These are phyloP conservation scores for Teratosphaeria pseudoeucalypti DNA, from an alignment of 2,329 filamentous ascomycete species.

Conservation along the genomic window DNA sequence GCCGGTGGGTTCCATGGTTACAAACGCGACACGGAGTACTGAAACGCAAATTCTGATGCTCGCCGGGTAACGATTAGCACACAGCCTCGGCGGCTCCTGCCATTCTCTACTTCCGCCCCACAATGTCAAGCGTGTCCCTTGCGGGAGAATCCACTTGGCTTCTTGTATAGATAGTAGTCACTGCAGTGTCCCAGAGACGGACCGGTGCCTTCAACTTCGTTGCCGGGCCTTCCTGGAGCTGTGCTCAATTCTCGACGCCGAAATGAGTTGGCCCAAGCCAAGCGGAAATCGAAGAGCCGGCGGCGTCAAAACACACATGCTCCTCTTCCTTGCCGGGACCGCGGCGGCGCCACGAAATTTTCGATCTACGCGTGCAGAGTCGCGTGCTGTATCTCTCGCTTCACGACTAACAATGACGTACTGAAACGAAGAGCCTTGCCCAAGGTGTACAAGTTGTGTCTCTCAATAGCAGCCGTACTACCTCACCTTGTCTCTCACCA, in stretches of 20 bases:
- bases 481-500: background rate
- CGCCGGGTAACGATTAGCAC: background rate
- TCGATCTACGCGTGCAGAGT: background rate
- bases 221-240: background rate
- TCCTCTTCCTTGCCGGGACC: background rate
- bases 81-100: background rate
- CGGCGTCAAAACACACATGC: background rate
- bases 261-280: background rate
- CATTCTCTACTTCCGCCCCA: background rate
- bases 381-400: background rate
- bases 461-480: background rate
- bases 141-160: background rate
- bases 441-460: background rate
- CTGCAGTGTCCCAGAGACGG: background rate
- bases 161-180: background rate
- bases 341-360: slow-evolving; percentile 1
- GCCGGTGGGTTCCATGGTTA: background rate
- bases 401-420: background rate
- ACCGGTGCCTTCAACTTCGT: background rate
- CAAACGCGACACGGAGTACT: background rate
- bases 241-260: slow-evolving; percentile 1
- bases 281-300: slow-evolving; percentile 2
- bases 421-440: background rate
- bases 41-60: slow-evolving; percentile 1
- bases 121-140: background rate